Evolutionary conservation across 129 eudicot species (phyloP), one percentile per base, ranked within the genome.

Genomic region (Calendula officinalis): DNA sequence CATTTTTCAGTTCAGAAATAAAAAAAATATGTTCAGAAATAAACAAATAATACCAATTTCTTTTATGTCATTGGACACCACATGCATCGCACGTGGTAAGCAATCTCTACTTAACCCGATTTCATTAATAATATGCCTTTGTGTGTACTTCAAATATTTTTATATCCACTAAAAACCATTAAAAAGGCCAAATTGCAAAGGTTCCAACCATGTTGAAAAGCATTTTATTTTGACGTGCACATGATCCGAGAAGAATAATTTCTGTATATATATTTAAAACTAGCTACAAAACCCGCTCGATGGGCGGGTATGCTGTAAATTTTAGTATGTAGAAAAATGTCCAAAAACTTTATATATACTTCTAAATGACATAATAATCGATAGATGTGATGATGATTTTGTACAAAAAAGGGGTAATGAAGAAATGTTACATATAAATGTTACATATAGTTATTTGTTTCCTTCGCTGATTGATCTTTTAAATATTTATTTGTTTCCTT

Each of bases 31-130:
- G 30, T 22, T 22, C 30, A 22, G 30, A 22, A 22, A 22, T 22
- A 22, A 22, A 36, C 27, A 15, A 35, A 32, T n/a, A 2, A 22
- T 22, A 22, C 30, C 30, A 22, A 22, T 22, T 22, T 55, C 39
- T 38, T 66, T 13, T 43, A 37, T 59, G 50, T 47, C 60, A 17
- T 37, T 58, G 60, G 39, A 69, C 32, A 69, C 34, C 67, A 69
- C 75, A 69, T 69, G 75, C 60, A 59, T 12, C 4, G 57, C 74
- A 58, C 55, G 59, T 69, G 74, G 50, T 57, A 51, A 68, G 37
- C 15, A 38, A 46, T 7, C 64, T 35, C 74, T 45, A 56, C 56
- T 46, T 60, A 16, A 45, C 46, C 32, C 38, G 7, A 52, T 8
- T 69, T 46, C 58, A n/a, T 58, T 12, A 58, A 11, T 58, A 45